These are phyloP conservation scores for Breviolum minutum DNA, from an alignment of 73 alveolate genomes.

Conservation along the genomic window DNA sequence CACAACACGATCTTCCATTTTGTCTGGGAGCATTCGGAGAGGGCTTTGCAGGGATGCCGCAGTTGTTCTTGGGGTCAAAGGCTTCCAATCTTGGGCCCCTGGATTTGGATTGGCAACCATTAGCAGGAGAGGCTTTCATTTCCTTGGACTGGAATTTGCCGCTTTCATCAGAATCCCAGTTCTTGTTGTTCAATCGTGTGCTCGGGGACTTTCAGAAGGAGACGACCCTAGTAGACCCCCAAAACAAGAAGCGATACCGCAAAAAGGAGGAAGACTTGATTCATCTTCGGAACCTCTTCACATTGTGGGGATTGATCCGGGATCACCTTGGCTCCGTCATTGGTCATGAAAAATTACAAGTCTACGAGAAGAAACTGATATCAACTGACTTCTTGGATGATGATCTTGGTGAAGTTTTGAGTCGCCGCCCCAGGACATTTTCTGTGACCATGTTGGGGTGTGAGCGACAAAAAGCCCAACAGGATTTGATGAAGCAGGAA, in stretches of 20 bases:
- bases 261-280: not conserved
- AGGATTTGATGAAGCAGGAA: not conserved
- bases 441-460: constrained; percentile 7
- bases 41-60: not conserved
- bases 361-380: not conserved
- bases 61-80: not conserved
- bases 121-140: not conserved
- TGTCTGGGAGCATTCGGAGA: not conserved
- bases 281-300: not conserved
- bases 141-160: not conserved
- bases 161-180: not conserved
- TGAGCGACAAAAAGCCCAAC: not conserved
- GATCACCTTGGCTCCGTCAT: not conserved
- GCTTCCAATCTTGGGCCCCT: not conserved
- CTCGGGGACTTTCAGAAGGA: not conserved
- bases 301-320: not conserved
- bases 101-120: not conserved
- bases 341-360: not conserved
- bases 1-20: not conserved
- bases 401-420: not conserved
- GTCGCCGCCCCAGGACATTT: not conserved
- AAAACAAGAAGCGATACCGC: not conserved
- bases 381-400: not conserved
- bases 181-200: not conserved
- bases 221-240: not conserved